Evolutionary conservation across 306 rosid species (phyloP).

Genomic region (Rosa chinensis): DNA sequence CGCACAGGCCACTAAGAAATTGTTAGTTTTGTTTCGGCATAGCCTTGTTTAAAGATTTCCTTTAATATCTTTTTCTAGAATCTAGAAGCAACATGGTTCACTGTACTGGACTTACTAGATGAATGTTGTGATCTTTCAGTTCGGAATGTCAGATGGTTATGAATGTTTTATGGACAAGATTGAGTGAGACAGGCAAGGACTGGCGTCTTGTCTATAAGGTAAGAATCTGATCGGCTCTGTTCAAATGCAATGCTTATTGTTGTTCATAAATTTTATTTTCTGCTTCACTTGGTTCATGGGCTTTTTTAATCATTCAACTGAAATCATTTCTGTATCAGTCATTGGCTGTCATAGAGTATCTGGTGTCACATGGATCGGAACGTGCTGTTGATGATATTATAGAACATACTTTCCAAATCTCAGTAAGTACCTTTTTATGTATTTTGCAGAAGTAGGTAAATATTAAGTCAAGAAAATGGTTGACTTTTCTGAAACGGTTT

Average conservation of each 20-base stretch:
- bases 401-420: slow-evolving; percentile 95
- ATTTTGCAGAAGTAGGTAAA: slow-evolving; percentile 21
- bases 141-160: slow-evolving; percentile 97
- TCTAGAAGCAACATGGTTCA: not conserved
- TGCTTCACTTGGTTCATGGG: not conserved
- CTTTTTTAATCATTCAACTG: slow-evolving; percentile 24
- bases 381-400: slow-evolving; percentile 98
- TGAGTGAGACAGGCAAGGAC: slow-evolving; percentile 91
- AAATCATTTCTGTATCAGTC: slow-evolving; percentile 60
- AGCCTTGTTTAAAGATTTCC: slow-evolving; percentile 1
- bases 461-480: slow-evolving; percentile 18
- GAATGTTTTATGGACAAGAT: slow-evolving; percentile 96
- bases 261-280: slow-evolving; percentile 10
- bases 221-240: slow-evolving; percentile 17
- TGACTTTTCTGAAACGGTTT: slow-evolving; percentile 19
- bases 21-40: slow-evolving; percentile 39
- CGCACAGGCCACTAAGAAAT: slow-evolving; percentile 92
- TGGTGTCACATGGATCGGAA: slow-evolving; percentile 91
- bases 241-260: not conserved
- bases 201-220: slow-evolving; percentile 99
- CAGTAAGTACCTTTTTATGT: slow-evolving; percentile 52
- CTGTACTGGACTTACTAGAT: slow-evolving; percentile 16
- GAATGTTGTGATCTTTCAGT: slow-evolving; percentile 50
- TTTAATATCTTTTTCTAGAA: not conserved
- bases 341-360: slow-evolving; percentile 92